Evolutionary conservation across 176 grass and related monocot genomes (phyloP).

Genomic region (Ensete ventricosum): DNA sequence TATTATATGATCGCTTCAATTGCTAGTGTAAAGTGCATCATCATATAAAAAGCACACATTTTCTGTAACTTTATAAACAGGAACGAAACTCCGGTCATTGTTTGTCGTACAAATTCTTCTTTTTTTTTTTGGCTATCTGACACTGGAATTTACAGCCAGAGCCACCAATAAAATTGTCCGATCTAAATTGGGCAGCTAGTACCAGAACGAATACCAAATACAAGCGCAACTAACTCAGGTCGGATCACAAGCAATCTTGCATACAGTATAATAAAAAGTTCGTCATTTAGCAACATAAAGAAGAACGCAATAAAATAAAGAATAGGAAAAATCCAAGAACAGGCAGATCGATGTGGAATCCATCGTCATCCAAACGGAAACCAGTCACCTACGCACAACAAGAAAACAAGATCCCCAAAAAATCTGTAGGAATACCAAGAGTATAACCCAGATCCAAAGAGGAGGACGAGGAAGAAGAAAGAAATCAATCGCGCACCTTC

Average conservation of each 20-base stretch:
- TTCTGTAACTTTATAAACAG: too few species aligned
- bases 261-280: too few species aligned
- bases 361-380: neutral
- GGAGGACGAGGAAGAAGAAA: neutral
- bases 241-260: too few species aligned
- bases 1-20: neutral
- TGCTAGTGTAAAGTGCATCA: neutral
- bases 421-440: neutral
- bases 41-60: too few species aligned
- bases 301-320: neutral
- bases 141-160: neutral
- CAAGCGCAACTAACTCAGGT: too few species aligned
- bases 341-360: neutral
- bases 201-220: neutral
- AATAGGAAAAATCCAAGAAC: neutral
- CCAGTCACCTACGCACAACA: neutral
- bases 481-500: slow-evolving; percentile 37
- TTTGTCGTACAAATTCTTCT: too few species aligned
- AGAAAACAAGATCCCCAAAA: neutral
- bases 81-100: too few species aligned
- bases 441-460: neutral
- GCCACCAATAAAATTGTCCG: neutral
- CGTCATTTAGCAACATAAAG: neutral
- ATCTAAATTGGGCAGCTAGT: neutral
- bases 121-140: neutral